A percentile compares a stretch with the other conserved stretches of the same genome.
These are phyloP conservation scores for Solanum microdontum DNA, from an alignment of 257 asterid species.

Conservation along the genomic window DNA sequence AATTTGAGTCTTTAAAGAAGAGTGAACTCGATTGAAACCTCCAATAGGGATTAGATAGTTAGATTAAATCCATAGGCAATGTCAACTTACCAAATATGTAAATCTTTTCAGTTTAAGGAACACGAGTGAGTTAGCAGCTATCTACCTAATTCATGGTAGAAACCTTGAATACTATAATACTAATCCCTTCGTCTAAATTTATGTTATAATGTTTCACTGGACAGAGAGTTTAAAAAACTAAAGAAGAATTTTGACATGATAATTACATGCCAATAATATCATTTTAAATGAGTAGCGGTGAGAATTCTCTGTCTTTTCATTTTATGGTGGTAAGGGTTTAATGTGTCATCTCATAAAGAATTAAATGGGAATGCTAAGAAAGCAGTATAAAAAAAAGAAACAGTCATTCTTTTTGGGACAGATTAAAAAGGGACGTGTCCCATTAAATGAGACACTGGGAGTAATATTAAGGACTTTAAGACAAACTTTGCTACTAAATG, in stretches of 20 bases:
- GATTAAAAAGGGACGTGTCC: background rate
- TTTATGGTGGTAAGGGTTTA: background rate
- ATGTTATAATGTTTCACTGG: background rate
- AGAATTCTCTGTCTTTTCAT: background rate
- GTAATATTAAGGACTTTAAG: background rate
- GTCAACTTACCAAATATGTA: background rate
- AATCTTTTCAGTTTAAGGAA: background rate
- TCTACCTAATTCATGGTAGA: background rate
- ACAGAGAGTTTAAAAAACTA: background rate
- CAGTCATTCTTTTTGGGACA: background rate
- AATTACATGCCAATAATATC: background rate
- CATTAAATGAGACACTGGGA: background rate
- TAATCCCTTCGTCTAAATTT: background rate
- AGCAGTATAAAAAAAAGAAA: background rate
- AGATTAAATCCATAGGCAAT: background rate
- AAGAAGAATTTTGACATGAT: background rate
- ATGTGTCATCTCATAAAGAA: background rate
- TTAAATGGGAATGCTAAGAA: background rate
- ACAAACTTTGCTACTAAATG: background rate
- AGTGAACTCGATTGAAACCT: background rate
- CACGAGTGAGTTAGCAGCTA: background rate
- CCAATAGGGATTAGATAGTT: background rate
- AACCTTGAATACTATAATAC: background rate
- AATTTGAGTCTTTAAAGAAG: background rate
- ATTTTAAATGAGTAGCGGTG: background rate